Evolutionary conservation across 805 yeast species (phyloP), one percentile per base, ranked within the genome.

Genomic region (Brettanomyces naardenensis): DNA sequence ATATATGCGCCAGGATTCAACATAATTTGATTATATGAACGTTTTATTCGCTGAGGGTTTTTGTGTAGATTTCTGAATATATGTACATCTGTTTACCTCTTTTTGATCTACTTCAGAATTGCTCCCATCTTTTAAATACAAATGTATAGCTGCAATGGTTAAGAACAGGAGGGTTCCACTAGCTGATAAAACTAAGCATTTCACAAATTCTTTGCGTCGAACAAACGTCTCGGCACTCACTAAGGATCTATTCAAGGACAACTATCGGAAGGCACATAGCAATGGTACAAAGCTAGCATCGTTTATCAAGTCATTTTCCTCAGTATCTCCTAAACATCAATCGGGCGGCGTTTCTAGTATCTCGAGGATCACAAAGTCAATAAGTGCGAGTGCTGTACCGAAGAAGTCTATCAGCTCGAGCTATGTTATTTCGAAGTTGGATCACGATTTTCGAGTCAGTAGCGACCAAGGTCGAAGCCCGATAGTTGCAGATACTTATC

Each of bases 171-270:
- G 36, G 11, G 21, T 25, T 9, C 36, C 36, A 23, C 29, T 33
- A 7, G 36, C 36, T 21, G 36, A 33, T 33, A 33, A 33, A n/a
- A 33, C 36, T 23, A 11, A 23, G 14, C 19, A 10, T 9, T 33
- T 33, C 17, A 33, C 29, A 10, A 33, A 33, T 29, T 23, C 28
- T 15, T n/a, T 33, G 11, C 29, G 21, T 5, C 14, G 36, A 9
- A 15, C n/a, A 3, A 33, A 18, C 5, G 36, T 22, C 9, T 33
- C 36, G 14, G 15, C n/a, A 7, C 9, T 33, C 13, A 25, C 36
- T 5, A 33, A 23, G 17, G 15, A 11, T 15, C 29, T 33, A 7
- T 33, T 33, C 29, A 33, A 22, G 19, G 21, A 7, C 13, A 19
- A 15, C 6, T 6, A 17, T 30, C 7, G 15, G 22, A 30, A 30